Conservation (phyloP, 768 basidiomycete species). For the Panaeolus papilionaceus region DNA sequence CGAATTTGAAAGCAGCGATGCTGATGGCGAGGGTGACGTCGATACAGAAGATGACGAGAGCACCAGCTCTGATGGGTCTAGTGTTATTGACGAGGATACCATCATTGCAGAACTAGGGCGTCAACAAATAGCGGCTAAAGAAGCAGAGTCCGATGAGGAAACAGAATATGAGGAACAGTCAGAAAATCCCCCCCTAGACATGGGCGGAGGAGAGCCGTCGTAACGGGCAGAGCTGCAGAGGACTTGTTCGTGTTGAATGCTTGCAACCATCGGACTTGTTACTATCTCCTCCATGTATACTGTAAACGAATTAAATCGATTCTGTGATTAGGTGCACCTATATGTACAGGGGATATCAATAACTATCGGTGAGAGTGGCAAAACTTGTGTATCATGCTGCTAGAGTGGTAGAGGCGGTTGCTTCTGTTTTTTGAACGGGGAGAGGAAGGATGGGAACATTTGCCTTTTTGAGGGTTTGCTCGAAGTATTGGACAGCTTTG, state of each 20-base stretch:
- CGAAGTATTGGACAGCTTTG: slow-evolving; percentile 81
- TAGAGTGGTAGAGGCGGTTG: slow-evolving; percentile 14
- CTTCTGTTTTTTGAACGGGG: slow-evolving; percentile 21
- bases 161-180: not conserved
- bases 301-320: not conserved
- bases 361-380: not conserved
- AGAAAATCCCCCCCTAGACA: too few relatives aligned
- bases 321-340: not conserved
- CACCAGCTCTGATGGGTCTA: not conserved
- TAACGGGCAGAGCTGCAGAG: too few relatives aligned
- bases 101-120: not conserved
- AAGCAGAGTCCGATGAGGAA: not conserved
- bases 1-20: too few relatives aligned
- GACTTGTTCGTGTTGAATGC: too few relatives aligned
- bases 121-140: not conserved
- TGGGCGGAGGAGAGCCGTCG: too few relatives aligned
- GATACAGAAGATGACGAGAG: not conserved
- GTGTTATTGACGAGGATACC: not conserved
- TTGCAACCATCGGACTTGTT: too few relatives aligned
- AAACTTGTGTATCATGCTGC: not conserved
- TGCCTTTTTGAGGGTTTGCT: slow-evolving; percentile 61
- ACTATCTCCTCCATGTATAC: not conserved
- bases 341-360: slow-evolving; percentile 16
- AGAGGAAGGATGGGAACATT: slow-evolving; percentile 38
- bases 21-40: not conserved